Conservation (phyloP, 2,329 filamentous ascomycete genomes). For the Calonectria ilicicola region DNA sequence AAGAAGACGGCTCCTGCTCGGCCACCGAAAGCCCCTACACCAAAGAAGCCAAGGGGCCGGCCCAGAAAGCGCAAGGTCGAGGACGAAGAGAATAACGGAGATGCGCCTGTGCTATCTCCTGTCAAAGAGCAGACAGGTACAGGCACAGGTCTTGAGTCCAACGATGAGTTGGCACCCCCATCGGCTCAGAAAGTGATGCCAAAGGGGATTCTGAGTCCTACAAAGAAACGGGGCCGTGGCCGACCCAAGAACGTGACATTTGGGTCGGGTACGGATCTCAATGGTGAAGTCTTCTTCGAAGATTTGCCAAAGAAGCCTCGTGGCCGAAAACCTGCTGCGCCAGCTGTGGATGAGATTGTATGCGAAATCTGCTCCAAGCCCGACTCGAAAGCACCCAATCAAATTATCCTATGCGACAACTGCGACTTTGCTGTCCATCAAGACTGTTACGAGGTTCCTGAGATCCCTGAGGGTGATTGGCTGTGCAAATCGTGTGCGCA, state of each 20-base stretch:
- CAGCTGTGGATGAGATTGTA: constrained; percentile 63
- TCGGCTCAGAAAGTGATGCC: constrained; percentile 46
- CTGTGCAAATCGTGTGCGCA: constrained; percentile 68
- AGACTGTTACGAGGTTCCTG: constrained; percentile 67
- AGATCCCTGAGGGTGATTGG: constrained; percentile 73
- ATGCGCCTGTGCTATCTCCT: constrained; percentile 21
- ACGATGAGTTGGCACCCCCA: constrained; percentile 32
- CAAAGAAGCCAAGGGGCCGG: constrained; percentile 39
- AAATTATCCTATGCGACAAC: constrained; percentile 74
- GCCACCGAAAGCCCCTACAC: constrained; percentile 28
- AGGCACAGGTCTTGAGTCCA: constrained; percentile 17
- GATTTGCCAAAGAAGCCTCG: constrained; percentile 59
- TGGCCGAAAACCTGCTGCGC: constrained; percentile 44
- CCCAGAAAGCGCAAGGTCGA: constrained; percentile 38
- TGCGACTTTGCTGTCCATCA: constrained; percentile 74
- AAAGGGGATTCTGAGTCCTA: constrained; percentile 69
- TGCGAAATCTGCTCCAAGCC: constrained; percentile 69
- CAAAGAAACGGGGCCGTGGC: constrained; percentile 56
- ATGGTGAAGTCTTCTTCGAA: constrained; percentile 63
- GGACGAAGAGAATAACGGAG: constrained; percentile 16
- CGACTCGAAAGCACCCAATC: constrained; percentile 68
- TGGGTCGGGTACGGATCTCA: constrained; percentile 46
- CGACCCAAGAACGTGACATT: constrained; percentile 69
- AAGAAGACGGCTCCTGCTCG: constrained; percentile 40
- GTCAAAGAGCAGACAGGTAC: constrained; percentile 20